Evolutionary conservation across 148 eudicot species (phyloP).

Genomic region (Agrostemma githago): DNA sequence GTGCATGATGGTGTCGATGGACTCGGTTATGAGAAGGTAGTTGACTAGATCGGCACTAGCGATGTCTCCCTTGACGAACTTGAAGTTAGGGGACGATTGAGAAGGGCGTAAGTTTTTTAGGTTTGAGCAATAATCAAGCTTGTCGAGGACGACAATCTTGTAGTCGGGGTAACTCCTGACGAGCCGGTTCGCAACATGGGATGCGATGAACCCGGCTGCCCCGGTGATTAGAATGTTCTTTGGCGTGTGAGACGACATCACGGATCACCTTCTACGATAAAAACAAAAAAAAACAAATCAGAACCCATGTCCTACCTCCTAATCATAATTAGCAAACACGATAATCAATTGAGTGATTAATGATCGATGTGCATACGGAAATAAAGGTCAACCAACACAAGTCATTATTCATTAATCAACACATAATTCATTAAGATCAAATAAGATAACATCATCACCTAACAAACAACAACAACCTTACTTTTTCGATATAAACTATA

Average conservation of each 20-base stretch:
- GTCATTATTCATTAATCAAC: background rate
- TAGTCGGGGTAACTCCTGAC: constrained; percentile 55
- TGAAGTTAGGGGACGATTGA: constrained; percentile 54
- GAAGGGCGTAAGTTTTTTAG: constrained; percentile 62
- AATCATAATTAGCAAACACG: background rate
- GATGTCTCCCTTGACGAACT: constrained; percentile 71
- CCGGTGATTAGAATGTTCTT: constrained; percentile 78
- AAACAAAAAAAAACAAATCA: constrained; percentile 17
- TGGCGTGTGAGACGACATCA: constrained; percentile 54
- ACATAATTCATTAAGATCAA: background rate
- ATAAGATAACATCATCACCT: background rate
- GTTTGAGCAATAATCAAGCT: constrained; percentile 74
- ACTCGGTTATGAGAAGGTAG: constrained; percentile 53
- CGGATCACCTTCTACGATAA: constrained; percentile 21
- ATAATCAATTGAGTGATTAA: constrained; percentile 7
- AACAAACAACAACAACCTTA: background rate
- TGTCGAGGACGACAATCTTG: constrained; percentile 73
- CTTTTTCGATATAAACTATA: background rate
- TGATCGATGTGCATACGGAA: background rate
- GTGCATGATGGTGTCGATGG: constrained; percentile 77
- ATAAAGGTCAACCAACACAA: constrained; percentile 9
- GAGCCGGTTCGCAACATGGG: constrained; percentile 73
- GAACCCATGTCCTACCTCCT: constrained; percentile 17
- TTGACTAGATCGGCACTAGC: constrained; percentile 73
- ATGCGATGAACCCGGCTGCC: constrained; percentile 83